These are phyloP conservation scores for Oryza rufipogon DNA, from an alignment of 176 grass and related monocot species.

Conservation along the genomic window DNA sequence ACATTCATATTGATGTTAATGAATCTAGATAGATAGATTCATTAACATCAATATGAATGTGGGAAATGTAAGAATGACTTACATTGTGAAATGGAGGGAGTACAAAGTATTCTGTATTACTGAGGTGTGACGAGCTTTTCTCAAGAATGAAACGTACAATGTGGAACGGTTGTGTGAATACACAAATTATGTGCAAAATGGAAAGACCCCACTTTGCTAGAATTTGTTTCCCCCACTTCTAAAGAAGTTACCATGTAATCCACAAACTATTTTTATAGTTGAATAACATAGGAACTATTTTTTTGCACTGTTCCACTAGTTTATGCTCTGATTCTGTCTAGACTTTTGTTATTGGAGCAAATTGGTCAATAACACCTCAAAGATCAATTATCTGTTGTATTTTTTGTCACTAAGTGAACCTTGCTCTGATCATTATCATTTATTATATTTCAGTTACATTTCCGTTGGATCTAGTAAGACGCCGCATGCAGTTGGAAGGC, in stretches of 20 bases:
- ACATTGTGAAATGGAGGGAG: too few species aligned
- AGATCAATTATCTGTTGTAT: not conserved
- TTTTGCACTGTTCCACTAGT: not conserved
- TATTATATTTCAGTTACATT: slow-evolving; percentile 73
- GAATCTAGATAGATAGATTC: too few species aligned
- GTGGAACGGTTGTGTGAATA: not conserved
- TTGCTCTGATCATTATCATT: slow-evolving; percentile 2
- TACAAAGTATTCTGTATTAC: not conserved
- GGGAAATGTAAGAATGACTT: too few species aligned
- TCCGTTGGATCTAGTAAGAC: slow-evolving; percentile 87
- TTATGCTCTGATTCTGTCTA: not conserved
- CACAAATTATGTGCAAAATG: not conserved
- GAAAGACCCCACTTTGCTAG: not conserved
- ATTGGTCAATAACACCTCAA: not conserved
- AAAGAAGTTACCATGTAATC: not conserved
- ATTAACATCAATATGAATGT: too few species aligned
- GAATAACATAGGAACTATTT: not conserved
- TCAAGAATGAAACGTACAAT: not conserved
- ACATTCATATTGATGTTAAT: too few species aligned
- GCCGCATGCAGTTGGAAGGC: slow-evolving; percentile 91
- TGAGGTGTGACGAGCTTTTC: not conserved
- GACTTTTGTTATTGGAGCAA: not conserved
- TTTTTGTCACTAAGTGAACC: slow-evolving; percentile 10
- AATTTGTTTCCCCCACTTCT: slow-evolving; percentile 6
- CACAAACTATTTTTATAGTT: not conserved